Evolutionary conservation across 768 basidiomycete genomes (phyloP).

Genomic region (Leccinum disarticulatum): DNA sequence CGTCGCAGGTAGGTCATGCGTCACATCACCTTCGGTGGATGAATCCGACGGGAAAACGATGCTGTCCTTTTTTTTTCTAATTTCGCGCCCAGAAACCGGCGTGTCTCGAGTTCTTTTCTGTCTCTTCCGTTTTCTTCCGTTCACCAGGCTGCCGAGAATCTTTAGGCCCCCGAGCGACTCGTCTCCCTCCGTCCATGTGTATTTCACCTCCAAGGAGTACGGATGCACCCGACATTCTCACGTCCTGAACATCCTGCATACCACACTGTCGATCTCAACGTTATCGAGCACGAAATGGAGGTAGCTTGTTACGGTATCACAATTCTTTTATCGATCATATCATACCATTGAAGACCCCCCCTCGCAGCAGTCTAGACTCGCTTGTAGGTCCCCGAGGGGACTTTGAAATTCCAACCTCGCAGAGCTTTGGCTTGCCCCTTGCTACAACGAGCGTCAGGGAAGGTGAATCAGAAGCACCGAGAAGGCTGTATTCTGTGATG

Average conservation of each 20-base stretch:
- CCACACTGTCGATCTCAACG: slow-evolving; percentile 16
- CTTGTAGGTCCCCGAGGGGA: slow-evolving; percentile 17
- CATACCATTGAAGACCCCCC: slow-evolving; percentile 10
- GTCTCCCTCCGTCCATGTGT: slow-evolving; percentile 8
- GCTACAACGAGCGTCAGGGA: slow-evolving; percentile 31
- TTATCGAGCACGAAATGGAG: slow-evolving; percentile 16
- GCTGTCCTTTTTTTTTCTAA: neutral
- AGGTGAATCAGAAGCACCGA: slow-evolving; percentile 27
- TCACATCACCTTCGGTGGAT: neutral
- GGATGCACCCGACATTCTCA: slow-evolving; percentile 18
- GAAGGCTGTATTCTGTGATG: slow-evolving; percentile 22
- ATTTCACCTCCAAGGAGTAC: slow-evolving; percentile 3
- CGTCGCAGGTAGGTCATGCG: slow-evolving; percentile 3
- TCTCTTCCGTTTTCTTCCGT: neutral
- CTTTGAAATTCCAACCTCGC: slow-evolving; percentile 26
- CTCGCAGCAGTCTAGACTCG: slow-evolving; percentile 18
- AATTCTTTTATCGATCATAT: slow-evolving; percentile 18
- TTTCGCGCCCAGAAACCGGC: neutral
- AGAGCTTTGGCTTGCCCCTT: slow-evolving; percentile 18
- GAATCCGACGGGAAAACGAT: slow-evolving; percentile 4
- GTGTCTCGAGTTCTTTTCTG: slow-evolving; percentile 1
- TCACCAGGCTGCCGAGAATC: slow-evolving; percentile 11
- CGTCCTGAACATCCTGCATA: slow-evolving; percentile 9
- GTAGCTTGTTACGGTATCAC: slow-evolving; percentile 16
- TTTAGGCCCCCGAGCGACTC: slow-evolving; percentile 8